Evolutionary conservation across 208 protist species (phyloP), one percentile per base, ranked within the genome.

Genomic region (Crithidia mellificae): DNA sequence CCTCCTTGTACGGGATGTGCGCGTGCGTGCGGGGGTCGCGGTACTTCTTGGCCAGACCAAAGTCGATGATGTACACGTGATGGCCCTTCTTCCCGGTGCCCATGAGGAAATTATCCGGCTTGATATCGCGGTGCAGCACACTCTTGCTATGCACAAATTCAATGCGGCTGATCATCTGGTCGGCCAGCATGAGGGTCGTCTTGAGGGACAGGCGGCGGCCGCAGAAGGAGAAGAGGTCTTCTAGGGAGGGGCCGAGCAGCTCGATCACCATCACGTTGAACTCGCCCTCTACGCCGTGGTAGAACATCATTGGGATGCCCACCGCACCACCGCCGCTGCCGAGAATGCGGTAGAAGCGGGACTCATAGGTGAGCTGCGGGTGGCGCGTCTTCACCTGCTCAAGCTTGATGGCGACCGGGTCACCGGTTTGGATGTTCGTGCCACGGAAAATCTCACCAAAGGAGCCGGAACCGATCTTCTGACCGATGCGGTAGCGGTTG

Each of bases 1-100:
- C 93, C 69, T 99, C 98, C 57, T 96, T 90, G 81, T 99, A 99
- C 1, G 98, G 95, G 53, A 99, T 99, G 86, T 99, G 99, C 69
- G 95, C 72, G 74, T 99, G 93, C 24, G 98, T 99, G 59, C 94
- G 93, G 15, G 97, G 90, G 76, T 99, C 98, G 51, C 98, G 85
- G 78, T 99, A 99, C 68, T 95, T 97, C 87, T 99, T 99, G 29
- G 98, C 95, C 19, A 99, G 81, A 22, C 99, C 99, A 87, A 99
- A 99, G 86, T 99, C 99, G 74, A 99, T 99, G 29, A 99, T 85
- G 82, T 98, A 97, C 19, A 98, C 92, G 58, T 95, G 87, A 71
- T 95, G 89, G 12, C 86, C 87, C 73, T 96, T 95, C 64, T 87
- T 85, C 24, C 90, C 84, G 15, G 84, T 87, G 50, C 95, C 95